These are phyloP conservation scores for Begonia fuchsioides DNA, from an alignment of 306 rosid species.

Conservation along the genomic window DNA sequence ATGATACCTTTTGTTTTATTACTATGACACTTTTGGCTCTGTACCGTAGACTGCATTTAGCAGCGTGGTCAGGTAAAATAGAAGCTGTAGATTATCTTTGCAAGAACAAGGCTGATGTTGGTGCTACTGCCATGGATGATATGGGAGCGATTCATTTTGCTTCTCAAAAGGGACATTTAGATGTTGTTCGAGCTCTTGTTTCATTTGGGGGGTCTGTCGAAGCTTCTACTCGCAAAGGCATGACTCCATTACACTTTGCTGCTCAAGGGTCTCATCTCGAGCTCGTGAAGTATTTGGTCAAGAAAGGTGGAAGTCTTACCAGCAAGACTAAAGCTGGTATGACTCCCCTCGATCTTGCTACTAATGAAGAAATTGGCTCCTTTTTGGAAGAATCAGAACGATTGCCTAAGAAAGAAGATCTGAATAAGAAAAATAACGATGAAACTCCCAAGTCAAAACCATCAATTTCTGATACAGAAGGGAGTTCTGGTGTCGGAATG, in stretches of 20 bases:
- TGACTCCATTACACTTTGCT: conserved; percentile 71
- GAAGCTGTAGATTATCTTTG: conserved; percentile 63
- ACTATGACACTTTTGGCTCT: conserved; percentile 35
- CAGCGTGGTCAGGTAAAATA: conserved; percentile 81
- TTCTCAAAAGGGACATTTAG: conserved; percentile 81
- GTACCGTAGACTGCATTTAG: conserved; percentile 65
- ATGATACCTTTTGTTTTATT: conserved; percentile 16
- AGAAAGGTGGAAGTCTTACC: conserved; percentile 56
- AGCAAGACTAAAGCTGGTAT: conserved; percentile 66
- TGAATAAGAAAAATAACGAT: conserved; percentile 19
- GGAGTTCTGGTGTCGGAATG: conserved; percentile 16
- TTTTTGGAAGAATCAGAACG: conserved; percentile 45
- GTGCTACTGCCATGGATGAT: conserved; percentile 94
- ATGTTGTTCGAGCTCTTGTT: conserved; percentile 39
- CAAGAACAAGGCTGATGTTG: conserved; percentile 76
- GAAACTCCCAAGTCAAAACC: conserved; percentile 30
- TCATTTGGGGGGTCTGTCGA: conserved; percentile 52
- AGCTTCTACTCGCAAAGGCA: conserved; percentile 69
- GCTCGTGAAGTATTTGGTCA: conserved; percentile 70
- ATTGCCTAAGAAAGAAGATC: conserved; percentile 27
- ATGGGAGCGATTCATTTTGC: conserved; percentile 95
- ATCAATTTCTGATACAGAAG: conserved; percentile 20
- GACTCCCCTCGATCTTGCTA: conserved; percentile 63
- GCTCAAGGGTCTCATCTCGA: conserved; percentile 71
- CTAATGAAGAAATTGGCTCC: conserved; percentile 42